Base-by-base conservation (phyloP, 257 asterid species). In the Fraxinus excelsior region DNA sequence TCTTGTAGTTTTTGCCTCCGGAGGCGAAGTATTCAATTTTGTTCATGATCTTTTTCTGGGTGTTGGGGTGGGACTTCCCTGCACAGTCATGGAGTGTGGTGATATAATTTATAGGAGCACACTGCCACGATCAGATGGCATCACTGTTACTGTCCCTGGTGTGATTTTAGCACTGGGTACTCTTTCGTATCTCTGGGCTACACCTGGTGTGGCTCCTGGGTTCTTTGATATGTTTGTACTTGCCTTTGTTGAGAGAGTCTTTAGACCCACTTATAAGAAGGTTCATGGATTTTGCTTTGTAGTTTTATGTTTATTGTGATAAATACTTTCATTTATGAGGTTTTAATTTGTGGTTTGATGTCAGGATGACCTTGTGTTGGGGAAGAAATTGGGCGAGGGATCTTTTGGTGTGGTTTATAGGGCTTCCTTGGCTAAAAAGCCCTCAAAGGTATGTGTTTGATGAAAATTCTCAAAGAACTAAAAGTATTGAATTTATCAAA, bases 171-270 rank as follows among this genome's bases (percentile, higher is more conserved):
- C 98, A 62, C 18, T 91, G 83, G 92, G 97, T 4, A 86, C 98
- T 62, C 87, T 96, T 66, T 96, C 98, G 42, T 96, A 93, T 81
- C 86, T 96, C 37, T 96, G 99, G 99, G 97, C 98, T 77, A 93
- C 98, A 38, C 99, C 98, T 58, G 99, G 98, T 81, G 97, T 96
- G 32, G 99, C 98, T 23, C 99, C 97, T 86, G 98, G 98, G 0
- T 93, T 91, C 84, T 96, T 88, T 72, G 99, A 96, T 76, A 96
- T 96, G 99, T 96, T 96, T 87, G 94, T 96, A 77, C 99, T 96
- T 82, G 95, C 97, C 75, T 87, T 90, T 82, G 82, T 89, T 68
- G 98, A 96, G 65, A 90, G 98, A 73, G 14, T 90, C 66, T 91
- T 91, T 79, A 84, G 94, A 77, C 94, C 97, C 23, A 87, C 86